Conservation (phyloP, 805 yeast species). For the Lipomyces japonicus region DNA sequence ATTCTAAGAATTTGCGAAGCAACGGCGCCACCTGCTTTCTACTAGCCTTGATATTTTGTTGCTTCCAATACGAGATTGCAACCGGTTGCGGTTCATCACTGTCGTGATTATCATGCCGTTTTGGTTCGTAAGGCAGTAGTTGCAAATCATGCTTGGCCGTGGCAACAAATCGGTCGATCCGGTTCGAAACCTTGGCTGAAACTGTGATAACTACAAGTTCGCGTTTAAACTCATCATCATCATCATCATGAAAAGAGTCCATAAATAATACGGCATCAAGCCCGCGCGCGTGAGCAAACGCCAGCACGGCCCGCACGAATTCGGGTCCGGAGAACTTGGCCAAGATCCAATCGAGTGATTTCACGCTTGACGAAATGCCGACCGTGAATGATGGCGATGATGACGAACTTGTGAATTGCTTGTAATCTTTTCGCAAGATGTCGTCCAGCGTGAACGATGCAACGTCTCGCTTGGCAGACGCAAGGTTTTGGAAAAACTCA, state of each 20-base stretch:
- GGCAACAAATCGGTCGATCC: slow-evolving; percentile 25
- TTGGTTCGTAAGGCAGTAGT: slow-evolving; percentile 26
- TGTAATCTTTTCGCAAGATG: slow-evolving; percentile 77
- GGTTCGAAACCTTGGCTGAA: slow-evolving; percentile 27
- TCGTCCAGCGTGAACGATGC: slow-evolving; percentile 57
- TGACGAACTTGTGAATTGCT: slow-evolving; percentile 49
- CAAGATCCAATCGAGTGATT: slow-evolving; percentile 54
- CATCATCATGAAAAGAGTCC: slow-evolving; percentile 43
- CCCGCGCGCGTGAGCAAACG: slow-evolving; percentile 36
- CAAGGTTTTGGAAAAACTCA: slow-evolving; percentile 37
- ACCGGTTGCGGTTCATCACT: slow-evolving; percentile 18
- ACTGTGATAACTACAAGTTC: slow-evolving; percentile 41
- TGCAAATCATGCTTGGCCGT: slow-evolving; percentile 33
- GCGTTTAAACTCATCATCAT: slow-evolving; percentile 41
- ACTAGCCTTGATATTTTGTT: slow-evolving; percentile 60
- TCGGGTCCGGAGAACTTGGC: slow-evolving; percentile 30
- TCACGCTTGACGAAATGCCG: slow-evolving; percentile 77
- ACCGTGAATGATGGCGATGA: too few relatives aligned
- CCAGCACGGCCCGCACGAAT: slow-evolving; percentile 34
- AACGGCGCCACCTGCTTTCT: slow-evolving; percentile 85
- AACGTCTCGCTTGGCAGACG: slow-evolving; percentile 57
- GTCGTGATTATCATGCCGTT: slow-evolving; percentile 6
- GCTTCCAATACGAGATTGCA: slow-evolving; percentile 38
- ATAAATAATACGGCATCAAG: slow-evolving; percentile 47
- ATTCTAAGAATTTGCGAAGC: slow-evolving; percentile 29